These are phyloP conservation scores for Fusarium bactridioides DNA, from an alignment of 2,329 filamentous ascomycete genomes.

Conservation along the genomic window DNA sequence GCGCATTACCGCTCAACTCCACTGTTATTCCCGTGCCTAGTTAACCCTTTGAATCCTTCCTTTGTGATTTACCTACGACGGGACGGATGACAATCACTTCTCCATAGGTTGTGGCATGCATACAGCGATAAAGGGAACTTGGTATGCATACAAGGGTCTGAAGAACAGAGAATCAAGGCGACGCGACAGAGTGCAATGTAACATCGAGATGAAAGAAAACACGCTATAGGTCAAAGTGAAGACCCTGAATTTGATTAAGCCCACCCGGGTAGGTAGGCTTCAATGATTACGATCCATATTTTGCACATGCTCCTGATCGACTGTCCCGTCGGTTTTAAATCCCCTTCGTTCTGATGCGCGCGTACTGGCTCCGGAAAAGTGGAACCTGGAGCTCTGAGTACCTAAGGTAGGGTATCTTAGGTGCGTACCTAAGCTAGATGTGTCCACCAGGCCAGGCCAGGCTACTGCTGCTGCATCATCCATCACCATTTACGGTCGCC, in stretches of 20 bases:
- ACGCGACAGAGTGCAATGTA: neutral
- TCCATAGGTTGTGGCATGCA: neutral
- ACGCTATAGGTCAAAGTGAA: neutral
- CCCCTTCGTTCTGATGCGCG: neutral
- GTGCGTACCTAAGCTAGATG: constrained; percentile 5
- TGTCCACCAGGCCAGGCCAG: constrained; percentile 33
- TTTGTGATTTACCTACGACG: neutral
- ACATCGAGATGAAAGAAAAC: neutral
- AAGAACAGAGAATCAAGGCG: neutral
- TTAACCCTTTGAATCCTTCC: neutral
- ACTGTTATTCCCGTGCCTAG: neutral
- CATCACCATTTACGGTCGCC: constrained; percentile 22
- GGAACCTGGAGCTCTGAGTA: constrained; percentile 19
- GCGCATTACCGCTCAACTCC: neutral
- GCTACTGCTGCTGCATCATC: constrained; percentile 44
- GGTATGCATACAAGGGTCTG: neutral
- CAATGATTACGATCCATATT: neutral
- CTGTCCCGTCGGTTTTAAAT: neutral
- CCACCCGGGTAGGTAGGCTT: neutral
- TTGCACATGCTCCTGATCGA: neutral
- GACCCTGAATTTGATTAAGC: neutral
- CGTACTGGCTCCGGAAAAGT: constrained; percentile 27
- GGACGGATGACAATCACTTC: neutral
- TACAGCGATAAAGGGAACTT: neutral
- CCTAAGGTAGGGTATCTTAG: too few species aligned